Evolutionary conservation across 768 basidiomycete genomes (phyloP).

Genomic region (Collybiopsis luxurians): DNA sequence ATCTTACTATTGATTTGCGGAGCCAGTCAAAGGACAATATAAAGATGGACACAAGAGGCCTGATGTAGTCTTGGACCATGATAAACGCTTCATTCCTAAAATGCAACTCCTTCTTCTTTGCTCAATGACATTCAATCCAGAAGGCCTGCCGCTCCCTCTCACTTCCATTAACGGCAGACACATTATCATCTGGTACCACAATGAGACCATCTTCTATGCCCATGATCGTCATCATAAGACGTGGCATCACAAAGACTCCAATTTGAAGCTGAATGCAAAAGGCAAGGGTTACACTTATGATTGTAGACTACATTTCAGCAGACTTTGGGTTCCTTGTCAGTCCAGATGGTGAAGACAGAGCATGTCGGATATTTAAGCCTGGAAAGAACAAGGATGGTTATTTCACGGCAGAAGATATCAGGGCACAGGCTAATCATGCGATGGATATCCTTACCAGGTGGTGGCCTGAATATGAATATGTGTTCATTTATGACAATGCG

Average conservation of each 20-base stretch:
- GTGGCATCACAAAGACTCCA: not conserved
- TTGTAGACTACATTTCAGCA: not conserved
- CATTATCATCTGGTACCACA: not conserved
- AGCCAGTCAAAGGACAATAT: not conserved
- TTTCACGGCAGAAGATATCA: constrained; percentile 27
- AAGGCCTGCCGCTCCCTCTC: not conserved
- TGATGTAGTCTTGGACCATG: not conserved
- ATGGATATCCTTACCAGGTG: constrained; percentile 13
- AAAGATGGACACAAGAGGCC: not conserved
- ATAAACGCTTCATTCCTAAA: not conserved
- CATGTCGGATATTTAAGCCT: constrained; percentile 34
- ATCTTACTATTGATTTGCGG: constrained; percentile 15
- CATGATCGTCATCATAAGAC: not conserved
- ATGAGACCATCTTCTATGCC: not conserved
- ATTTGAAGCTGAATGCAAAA: not conserved
- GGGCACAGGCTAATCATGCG: constrained; percentile 21
- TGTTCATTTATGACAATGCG: constrained; percentile 2
- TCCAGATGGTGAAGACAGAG: not conserved
- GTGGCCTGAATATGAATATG: not conserved
- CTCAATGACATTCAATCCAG: not conserved
- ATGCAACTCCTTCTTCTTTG: not conserved
- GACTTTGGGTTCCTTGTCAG: not conserved
- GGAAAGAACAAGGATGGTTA: constrained; percentile 33
- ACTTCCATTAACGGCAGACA: not conserved
- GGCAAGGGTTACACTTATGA: not conserved